A percentile compares a stretch with the other conserved stretches of the same genome.
Evolutionary conservation across 2,329 filamentous ascomycete species (phyloP).

Genomic region (Tricladium varicosporioides): DNA sequence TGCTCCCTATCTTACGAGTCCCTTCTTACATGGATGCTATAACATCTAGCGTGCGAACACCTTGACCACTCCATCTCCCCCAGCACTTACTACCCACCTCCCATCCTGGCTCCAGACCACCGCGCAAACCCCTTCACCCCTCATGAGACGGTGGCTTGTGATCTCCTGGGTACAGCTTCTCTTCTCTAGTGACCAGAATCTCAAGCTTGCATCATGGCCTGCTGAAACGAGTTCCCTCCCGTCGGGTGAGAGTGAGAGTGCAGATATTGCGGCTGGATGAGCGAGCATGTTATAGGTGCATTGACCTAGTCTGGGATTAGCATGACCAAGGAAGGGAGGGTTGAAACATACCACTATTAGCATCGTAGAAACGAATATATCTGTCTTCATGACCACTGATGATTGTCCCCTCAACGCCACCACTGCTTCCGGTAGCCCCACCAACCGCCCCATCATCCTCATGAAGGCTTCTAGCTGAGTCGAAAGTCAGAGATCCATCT

Average conservation of each 20-base stretch:
- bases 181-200: conserved; percentile 98
- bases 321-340: not conserved
- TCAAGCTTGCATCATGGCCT: conserved; percentile 90
- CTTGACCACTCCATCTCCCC: conserved; percentile 94
- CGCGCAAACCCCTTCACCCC: conserved; percentile 90
- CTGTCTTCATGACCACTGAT: conserved; percentile 97
- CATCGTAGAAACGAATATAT: conserved; percentile 96
- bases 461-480: conserved; percentile 59
- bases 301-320: conserved; percentile 67
- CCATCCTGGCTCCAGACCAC: conserved; percentile 97
- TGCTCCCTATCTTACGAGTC: not conserved
- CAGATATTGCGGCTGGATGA: conserved; percentile 89
- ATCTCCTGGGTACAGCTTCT: conserved; percentile 94
- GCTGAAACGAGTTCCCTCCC: conserved; percentile 92
- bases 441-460: conserved; percentile 75
- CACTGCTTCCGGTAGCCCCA: conserved; percentile 76
- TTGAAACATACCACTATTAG: conserved; percentile 82
- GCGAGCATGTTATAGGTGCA: conserved; percentile 99
- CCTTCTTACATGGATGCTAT: not conserved
- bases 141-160: conserved; percentile 88
- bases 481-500: conserved; percentile 60
- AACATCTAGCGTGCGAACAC: conserved; percentile 58
- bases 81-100: conserved; percentile 89
- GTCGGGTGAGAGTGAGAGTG: conserved; percentile 87
- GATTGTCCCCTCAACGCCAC: conserved; percentile 85